Conservation (phyloP, 441 rosid genomes). For the Aquilaria agallochum region DNA sequence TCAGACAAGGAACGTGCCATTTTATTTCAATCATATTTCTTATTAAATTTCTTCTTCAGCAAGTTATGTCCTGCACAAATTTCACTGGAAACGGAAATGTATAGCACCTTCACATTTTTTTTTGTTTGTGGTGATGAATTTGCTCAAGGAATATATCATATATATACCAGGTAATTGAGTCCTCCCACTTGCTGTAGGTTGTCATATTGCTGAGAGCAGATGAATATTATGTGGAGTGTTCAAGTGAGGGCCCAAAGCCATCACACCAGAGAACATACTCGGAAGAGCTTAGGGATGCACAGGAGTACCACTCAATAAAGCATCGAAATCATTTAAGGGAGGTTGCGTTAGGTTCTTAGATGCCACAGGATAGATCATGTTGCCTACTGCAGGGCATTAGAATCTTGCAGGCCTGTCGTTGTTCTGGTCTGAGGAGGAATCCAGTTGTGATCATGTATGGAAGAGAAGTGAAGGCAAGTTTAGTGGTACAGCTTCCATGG, state of each 20-base stretch:
- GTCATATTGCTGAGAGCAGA: conserved; percentile 62
- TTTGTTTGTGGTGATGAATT: too few relatives aligned
- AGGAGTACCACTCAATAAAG: conserved; percentile 81
- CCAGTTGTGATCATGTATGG: too few relatives aligned
- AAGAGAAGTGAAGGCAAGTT: background rate
- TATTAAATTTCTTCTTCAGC: too few relatives aligned
- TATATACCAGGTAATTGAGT: background rate
- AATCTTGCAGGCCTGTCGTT: background rate
- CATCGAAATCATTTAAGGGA: conserved; percentile 49
- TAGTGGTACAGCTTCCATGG: conserved; percentile 19
- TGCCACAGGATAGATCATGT: background rate
- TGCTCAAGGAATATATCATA: too few relatives aligned
- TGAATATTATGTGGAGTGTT: conserved; percentile 24
- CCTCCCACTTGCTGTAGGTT: conserved; percentile 36
- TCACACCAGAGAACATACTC: conserved; percentile 60
- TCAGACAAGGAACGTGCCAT: too few relatives aligned
- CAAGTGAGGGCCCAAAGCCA: conserved; percentile 23
- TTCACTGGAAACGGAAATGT: too few relatives aligned
- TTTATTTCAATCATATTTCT: too few relatives aligned
- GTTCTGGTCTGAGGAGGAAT: background rate
- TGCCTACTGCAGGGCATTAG: background rate
- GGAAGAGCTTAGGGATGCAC: conserved; percentile 52
- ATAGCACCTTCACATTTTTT: too few relatives aligned
- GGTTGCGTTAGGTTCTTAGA: conserved; percentile 56
- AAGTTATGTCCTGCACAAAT: too few relatives aligned